Conservation (phyloP, 2,329 filamentous ascomycete genomes). For the Thelonectria olida region DNA sequence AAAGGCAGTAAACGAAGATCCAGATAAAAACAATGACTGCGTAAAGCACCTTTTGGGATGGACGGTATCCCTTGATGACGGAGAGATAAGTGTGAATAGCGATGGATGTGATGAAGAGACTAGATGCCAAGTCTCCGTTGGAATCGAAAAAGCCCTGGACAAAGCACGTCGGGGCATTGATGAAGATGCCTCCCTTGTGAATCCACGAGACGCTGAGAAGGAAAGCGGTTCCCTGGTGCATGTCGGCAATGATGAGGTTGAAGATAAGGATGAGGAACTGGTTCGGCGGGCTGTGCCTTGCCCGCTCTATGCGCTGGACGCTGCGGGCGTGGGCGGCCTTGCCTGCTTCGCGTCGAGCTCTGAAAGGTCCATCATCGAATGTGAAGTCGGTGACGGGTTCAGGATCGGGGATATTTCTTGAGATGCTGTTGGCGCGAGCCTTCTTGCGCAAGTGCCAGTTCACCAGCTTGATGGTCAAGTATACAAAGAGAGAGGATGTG, state of each 20-base stretch:
- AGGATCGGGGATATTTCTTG: conserved; percentile 24
- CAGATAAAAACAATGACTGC: conserved; percentile 58
- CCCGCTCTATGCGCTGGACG: conserved; percentile 15
- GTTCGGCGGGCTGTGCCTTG: conserved; percentile 52
- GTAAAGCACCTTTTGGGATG: conserved; percentile 62
- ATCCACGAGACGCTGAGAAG: conserved; percentile 70
- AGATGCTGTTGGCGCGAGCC: conserved; percentile 17
- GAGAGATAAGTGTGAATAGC: conserved; percentile 73
- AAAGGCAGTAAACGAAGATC: conserved; percentile 66
- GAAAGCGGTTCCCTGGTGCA: conserved; percentile 72
- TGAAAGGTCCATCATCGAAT: conserved; percentile 27
- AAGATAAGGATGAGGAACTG: conserved; percentile 77
- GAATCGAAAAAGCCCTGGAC: conserved; percentile 75
- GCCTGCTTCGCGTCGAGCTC: conserved; percentile 17
- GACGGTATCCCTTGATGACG: conserved; percentile 64
- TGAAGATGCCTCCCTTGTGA: conserved; percentile 59
- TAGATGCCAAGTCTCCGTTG: conserved; percentile 71
- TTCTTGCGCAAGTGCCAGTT: conserved; percentile 34
- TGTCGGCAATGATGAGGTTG: conserved; percentile 73
- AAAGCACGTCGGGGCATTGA: conserved; percentile 63
- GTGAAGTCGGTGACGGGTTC: conserved; percentile 42
- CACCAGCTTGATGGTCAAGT: conserved; percentile 41
- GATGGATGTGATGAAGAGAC: conserved; percentile 72
- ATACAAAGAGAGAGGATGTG: conserved; percentile 39
- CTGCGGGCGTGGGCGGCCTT: conserved; percentile 16